phyloP scores from a whole-genome alignment of 2,329 filamentous ascomycete species.

The Alternaria brassicicola region DNA sequence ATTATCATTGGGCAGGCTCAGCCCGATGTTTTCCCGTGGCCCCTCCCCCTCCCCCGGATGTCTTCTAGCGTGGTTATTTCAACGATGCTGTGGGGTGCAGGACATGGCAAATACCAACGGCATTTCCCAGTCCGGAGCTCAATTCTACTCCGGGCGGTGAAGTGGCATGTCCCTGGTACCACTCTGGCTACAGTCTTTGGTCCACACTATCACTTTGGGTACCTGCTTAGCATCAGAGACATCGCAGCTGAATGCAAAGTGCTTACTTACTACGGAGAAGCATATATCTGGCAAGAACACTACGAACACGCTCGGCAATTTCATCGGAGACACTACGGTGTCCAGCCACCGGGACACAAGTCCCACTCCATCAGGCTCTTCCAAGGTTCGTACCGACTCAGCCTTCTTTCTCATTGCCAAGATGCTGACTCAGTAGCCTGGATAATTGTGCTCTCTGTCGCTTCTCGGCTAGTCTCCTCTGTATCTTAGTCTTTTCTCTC shows the following conservation, averaged over 20 bases:
- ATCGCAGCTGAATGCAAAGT: neutral
- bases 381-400: neutral
- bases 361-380: neutral
- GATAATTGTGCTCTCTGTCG: neutral
- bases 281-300: neutral
- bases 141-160: neutral
- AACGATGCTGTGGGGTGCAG: conserved; percentile 10
- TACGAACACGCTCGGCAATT: neutral
- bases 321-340: neutral
- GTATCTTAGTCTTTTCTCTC: neutral
- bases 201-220: neutral
- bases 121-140: neutral
- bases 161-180: neutral
- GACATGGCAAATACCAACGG: conserved; percentile 1
- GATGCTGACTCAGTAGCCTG: conserved; percentile 5
- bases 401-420: conserved; percentile 1
- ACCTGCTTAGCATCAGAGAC: neutral
- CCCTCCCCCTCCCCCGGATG: too few relatives aligned
- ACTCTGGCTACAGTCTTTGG: neutral
- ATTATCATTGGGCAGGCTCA: neutral
- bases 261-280: neutral
- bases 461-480: neutral
- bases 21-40: conserved; percentile 5
- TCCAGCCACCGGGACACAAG: neutral
- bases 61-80: conserved; percentile 5